Base-by-base conservation (phyloP, 2,329 filamentous ascomycete genomes). In the Penicillium griseofulvum region DNA sequence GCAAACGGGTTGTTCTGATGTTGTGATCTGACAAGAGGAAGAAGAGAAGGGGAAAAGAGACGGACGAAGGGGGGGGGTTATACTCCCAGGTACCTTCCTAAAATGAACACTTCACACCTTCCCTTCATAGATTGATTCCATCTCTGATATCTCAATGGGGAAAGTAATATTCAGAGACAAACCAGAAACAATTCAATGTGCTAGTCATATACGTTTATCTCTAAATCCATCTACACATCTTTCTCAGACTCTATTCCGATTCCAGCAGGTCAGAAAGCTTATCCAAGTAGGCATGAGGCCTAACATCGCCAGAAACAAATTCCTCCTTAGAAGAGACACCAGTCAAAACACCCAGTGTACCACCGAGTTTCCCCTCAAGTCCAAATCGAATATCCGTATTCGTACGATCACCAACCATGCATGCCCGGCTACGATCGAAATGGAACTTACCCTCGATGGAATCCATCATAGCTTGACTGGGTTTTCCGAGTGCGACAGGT, bases 401-500 rank as follows among this genome's bases (percentile, higher is more conserved):
- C 60, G 96, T 79, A 29, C 94, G 83, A 73, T 99, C 94, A 7
- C 94, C 94, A 41, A 99, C 84, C 94, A 99, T 99, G 76, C 94
- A 97, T 1, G 94, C 90, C 64, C 86, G 86, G 57, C 81, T 84
- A 36, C 92, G 84, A 72, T 97, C 87, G 51, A 99, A 88, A 63
- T 89, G 82, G 74, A 97, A 97, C 75, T 96, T 96, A 55, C 93
- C 93, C 79, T 97, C 93, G 54, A 99, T 89, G 3, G 94, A 91
- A 73, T 97, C 93, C 93, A 99, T 96, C 94, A 99, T 99, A 4
- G 93, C 93, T 78, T 96, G 91, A 71, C 91, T 96, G 3, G 94
- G 94, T 78, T 99, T 99, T 0, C 94, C 94, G 38, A 97, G 78
- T 3, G 90, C 86, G 31, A 91, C 75, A 0, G 94, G 93, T 66